phyloP scores from a whole-genome alignment of 2,329 filamentous ascomycete genomes.

The Ceratocystis albifundus region DNA sequence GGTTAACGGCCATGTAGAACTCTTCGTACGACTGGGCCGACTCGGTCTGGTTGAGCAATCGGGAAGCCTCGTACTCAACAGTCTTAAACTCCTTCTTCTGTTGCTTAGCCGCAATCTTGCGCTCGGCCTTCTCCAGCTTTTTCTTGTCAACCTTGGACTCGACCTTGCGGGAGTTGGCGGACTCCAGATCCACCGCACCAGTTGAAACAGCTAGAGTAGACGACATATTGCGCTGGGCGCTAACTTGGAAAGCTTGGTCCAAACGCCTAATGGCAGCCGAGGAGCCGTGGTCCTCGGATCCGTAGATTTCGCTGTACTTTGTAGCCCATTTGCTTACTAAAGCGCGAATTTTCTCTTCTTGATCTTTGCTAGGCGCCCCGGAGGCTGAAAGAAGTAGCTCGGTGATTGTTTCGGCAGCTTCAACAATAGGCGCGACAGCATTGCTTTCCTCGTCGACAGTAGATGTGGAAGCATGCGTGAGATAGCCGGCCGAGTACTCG shows the following conservation, averaged over 20 bases:
- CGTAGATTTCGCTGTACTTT: constrained; percentile 64
- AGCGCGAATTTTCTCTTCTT: constrained; percentile 66
- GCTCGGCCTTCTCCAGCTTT: constrained; percentile 97
- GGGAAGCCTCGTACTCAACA: constrained; percentile 93
- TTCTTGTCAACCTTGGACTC: constrained; percentile 96
- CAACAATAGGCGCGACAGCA: constrained; percentile 63
- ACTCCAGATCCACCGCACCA: constrained; percentile 80
- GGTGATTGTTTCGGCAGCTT: constrained; percentile 76
- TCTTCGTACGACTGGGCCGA: constrained; percentile 90
- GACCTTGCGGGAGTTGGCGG: constrained; percentile 82
- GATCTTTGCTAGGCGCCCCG: constrained; percentile 59
- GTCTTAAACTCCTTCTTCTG: constrained; percentile 98
- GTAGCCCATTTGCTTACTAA: constrained; percentile 85
- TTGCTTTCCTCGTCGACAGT: constrained; percentile 65
- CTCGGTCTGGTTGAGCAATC: constrained; percentile 70
- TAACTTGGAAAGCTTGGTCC: constrained; percentile 90
- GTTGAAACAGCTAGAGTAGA: constrained; percentile 82
- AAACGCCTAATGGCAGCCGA: constrained; percentile 64
- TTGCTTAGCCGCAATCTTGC: constrained; percentile 95
- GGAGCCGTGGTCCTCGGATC: constrained; percentile 57
- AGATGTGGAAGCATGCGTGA: constrained; percentile 80
- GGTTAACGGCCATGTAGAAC: constrained; percentile 99
- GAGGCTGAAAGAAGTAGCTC: constrained; percentile 88
- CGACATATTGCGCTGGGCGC: constrained; percentile 87
- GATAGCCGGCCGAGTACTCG: constrained; percentile 87